Percentiles rank a stretch among this genome's conserved stretches.
These are phyloP conservation scores for Aspergillus ochraceoroseus DNA, from an alignment of 2,329 filamentous ascomycete species.

Conservation along the genomic window DNA sequence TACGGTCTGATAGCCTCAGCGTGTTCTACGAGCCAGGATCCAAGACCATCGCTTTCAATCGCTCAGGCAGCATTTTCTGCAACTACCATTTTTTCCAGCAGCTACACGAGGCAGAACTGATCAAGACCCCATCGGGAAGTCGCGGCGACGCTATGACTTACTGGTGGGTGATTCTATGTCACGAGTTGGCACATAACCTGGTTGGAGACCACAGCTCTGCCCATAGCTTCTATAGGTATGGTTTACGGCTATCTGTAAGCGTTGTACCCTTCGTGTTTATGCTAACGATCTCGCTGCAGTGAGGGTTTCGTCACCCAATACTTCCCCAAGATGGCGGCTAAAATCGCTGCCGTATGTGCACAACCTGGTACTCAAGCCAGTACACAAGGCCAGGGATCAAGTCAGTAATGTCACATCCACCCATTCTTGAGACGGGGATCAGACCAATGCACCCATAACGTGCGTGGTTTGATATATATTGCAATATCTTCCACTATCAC, in stretches of 20 bases:
- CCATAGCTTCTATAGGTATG: constrained; percentile 70
- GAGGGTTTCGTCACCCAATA: constrained; percentile 76
- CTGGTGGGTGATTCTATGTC: constrained; percentile 94
- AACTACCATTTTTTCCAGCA: constrained; percentile 84
- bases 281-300: constrained; percentile 36
- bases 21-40: constrained; percentile 80
- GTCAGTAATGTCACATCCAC: not conserved
- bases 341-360: constrained; percentile 43
- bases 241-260: not conserved
- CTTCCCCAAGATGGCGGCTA: constrained; percentile 63
- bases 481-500: too few relatives aligned
- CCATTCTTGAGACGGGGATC: not conserved
- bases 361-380: too few relatives aligned
- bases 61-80: constrained; percentile 81
- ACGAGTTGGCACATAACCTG: constrained; percentile 93
- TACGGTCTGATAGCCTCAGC: constrained; percentile 66
- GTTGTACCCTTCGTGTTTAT: not conserved
- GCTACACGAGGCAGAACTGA: constrained; percentile 59
- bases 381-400: not conserved
- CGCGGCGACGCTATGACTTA: constrained; percentile 69
- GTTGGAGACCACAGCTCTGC: constrained; percentile 70
- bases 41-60: constrained; percentile 88
- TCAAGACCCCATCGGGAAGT: constrained; percentile 37
- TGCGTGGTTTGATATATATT: too few relatives aligned
- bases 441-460: too few relatives aligned